A percentile compares a stretch with the other conserved stretches of the same genome.
Evolutionary conservation across 192 early-diverging fungal genomes (phyloP).

Genomic region (Coemansia reversa): DNA sequence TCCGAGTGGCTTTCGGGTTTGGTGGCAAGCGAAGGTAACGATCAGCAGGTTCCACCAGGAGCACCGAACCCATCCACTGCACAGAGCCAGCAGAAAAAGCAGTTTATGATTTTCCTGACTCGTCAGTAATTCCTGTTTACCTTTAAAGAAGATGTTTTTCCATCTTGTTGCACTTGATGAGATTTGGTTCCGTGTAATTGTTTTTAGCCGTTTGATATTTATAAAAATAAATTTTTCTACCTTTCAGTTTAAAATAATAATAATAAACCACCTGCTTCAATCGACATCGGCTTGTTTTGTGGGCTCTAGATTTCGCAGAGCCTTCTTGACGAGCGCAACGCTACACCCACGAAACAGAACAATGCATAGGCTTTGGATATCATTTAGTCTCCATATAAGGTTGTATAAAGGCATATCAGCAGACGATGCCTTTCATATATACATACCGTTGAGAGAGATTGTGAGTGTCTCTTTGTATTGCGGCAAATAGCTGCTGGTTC

Average conservation of each 20-base stretch:
- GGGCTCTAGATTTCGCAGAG: conserved; percentile 3
- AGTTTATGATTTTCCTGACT: conserved; percentile 34
- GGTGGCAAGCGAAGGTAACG: conserved; percentile 20
- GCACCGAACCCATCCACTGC: background rate
- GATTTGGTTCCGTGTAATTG: too few relatives aligned
- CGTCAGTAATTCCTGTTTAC: conserved; percentile 8
- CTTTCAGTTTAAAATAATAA: too few relatives aligned
- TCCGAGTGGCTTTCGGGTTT: conserved; percentile 33
- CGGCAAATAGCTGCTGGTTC: conserved; percentile 11
- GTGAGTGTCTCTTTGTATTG: conserved; percentile 38
- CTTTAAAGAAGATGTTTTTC: background rate
- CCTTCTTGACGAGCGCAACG: conserved; percentile 14
- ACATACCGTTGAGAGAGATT: conserved; percentile 31
- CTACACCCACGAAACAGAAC: background rate
- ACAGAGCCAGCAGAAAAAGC: conserved; percentile 11
- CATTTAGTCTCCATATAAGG: background rate
- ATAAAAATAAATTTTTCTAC: background rate
- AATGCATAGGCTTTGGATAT: background rate
- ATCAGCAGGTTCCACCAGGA: conserved; percentile 50
- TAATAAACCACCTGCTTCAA: background rate
- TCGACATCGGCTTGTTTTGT: too few relatives aligned
- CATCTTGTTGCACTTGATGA: too few relatives aligned
- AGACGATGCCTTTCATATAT: too few relatives aligned
- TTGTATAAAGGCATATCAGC: too few relatives aligned
- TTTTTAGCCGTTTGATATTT: too few relatives aligned